phyloP scores from a whole-genome alignment of 345 rosid species.

The Combretum micranthum region DNA sequence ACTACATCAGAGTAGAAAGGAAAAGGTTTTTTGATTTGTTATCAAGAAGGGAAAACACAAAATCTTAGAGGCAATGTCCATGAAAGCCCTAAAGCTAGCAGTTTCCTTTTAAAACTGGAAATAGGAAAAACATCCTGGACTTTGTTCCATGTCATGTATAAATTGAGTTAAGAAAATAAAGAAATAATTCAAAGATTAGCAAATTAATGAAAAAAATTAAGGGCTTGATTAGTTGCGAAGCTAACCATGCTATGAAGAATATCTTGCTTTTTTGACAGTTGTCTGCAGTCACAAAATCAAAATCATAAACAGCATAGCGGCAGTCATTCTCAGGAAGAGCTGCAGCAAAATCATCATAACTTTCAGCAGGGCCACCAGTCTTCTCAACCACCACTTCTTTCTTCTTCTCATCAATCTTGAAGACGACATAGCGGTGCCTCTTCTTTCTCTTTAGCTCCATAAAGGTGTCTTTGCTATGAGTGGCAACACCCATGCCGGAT shows the following conservation, averaged over 20 bases:
- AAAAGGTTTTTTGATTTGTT: no score
- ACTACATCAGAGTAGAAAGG: no score
- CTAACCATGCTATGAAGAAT: slow-evolving; percentile 59
- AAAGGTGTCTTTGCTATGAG: slow-evolving; percentile 48
- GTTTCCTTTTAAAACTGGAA: no score
- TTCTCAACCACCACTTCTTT: slow-evolving; percentile 56
- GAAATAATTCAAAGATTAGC: slow-evolving; percentile 40
- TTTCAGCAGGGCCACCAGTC: slow-evolving; percentile 45
- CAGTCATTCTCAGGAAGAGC: slow-evolving; percentile 59
- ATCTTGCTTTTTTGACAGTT: slow-evolving; percentile 63
- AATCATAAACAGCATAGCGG: slow-evolving; percentile 59
- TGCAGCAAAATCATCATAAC: slow-evolving; percentile 51
- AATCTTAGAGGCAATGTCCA: no score
- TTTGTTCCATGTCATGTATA: no score
- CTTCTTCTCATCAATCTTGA: slow-evolving; percentile 52
- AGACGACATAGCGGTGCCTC: slow-evolving; percentile 40
- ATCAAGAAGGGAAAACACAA: no score
- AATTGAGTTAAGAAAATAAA: background rate
- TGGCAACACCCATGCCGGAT: slow-evolving; percentile 78
- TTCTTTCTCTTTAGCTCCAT: slow-evolving; percentile 56
- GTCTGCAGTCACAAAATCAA: slow-evolving; percentile 53
- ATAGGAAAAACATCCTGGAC: no score
- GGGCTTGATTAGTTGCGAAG: slow-evolving; percentile 47
- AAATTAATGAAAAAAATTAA: slow-evolving; percentile 60
- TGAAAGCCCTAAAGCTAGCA: no score